Evolutionary conservation across 1,284 basidiomycete genomes (phyloP), one percentile per base, ranked within the genome.

Genomic region (Ustilago tritici): DNA sequence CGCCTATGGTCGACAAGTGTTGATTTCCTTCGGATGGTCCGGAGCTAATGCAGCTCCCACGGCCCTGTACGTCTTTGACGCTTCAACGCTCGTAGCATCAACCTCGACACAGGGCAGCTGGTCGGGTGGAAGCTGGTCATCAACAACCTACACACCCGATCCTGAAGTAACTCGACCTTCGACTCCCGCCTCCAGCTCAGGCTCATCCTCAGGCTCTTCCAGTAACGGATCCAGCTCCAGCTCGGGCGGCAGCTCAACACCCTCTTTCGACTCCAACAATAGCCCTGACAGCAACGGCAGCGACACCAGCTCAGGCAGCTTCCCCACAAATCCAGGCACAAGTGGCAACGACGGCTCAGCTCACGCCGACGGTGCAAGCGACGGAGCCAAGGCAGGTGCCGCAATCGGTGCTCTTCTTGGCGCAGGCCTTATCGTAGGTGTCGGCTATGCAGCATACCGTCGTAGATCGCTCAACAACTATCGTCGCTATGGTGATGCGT

Each of bases 11-110:
- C 61, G 74, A 11, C 55, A 77, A 11, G 55, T 84, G 15, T 56
- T 80, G 47, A 65, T 82, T n/a, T 67, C 74, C 3, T 78, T 79
- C 34, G 82, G 82, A 23, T 84, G 79, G 79, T 55, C 70, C 2
- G 76, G 76, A n/a, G 63, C 59, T 14, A 79, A 72, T 47, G 70
- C 82, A 9, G 81, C 81, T 11, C 67, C 81, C 14, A 36, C 68
- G 10, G 61, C 43, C 5, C 17, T 83, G 1, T 65, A 73, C 49
- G 74, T 80, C 23, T 84, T 80, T 58, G 82, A 84, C 36, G 76
- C 58, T 5, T 41, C 76, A 15, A 59, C 60, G 3, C 50, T 64
- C 9, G 56, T 59, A 8, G 34, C 53, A 4, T 52, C 61, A 10
- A 19, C 67, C 14, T 62, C 66, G 3, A 34, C 14, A 40, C 59